Base-by-base conservation (phyloP, 2,329 filamentous ascomycete species). In the Aureobasidium sp. region DNA sequence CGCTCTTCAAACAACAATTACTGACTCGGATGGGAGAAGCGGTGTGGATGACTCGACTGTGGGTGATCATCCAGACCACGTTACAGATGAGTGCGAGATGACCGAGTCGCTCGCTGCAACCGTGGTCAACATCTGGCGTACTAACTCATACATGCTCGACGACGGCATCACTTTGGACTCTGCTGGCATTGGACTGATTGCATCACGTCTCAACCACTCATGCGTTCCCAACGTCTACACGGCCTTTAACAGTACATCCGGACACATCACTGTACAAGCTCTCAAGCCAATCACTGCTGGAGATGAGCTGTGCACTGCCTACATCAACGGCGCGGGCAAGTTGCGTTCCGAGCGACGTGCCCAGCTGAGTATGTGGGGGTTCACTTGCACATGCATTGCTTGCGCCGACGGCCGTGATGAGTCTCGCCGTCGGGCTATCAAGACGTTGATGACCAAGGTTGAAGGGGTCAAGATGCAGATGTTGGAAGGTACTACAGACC, bases 321-420 rank as follows among this genome's bases (percentile, higher is more conserved):
- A 71, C 61, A 66, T 65, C 53, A 39, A 39, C n/a, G 51, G 48
- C 15, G 22, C 51, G 6, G 51, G 55, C 58, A 60, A 55, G 31
- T 41, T 59, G 39, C 63, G 64, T 44, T 52, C 59, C 44, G 51
- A 49, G 37, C 62, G 57, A 31, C 52, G 44, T 14, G 51, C 63
- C 9, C 27, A 53, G 5, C 63, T 68, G 25, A 64, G 66, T 22
- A 62, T 64, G 41, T 71, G 70, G 60, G 68, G 65, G 34, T 72
- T 73, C 65, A 65, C 53, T 22, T 72, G 71, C 64, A 61, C 62
- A 1, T 73, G 71, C 47, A 20, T 52, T 31, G 41, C 20, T 65
- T 68, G 20, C 71, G 70, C 64, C 41, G 51, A n/a, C 67, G 68
- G 29, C 29, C 14, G 42, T 8, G 34, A 59, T 17, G 44, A 59